phyloP scores from a whole-genome alignment of 257 asterid species.

The Ophiorrhiza pumila region DNA sequence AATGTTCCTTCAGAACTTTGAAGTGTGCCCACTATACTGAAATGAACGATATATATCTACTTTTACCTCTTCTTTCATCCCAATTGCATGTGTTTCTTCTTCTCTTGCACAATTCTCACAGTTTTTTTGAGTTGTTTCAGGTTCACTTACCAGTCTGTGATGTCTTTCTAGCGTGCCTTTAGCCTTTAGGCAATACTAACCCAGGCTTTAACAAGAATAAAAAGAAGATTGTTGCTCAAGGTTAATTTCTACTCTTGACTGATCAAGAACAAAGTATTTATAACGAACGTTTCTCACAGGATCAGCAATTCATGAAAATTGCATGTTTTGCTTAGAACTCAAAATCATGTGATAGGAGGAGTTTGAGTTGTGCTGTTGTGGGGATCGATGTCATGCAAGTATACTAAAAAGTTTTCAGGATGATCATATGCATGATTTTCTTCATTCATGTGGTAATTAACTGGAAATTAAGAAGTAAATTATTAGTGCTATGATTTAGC shows the following conservation, averaged over 20 bases:
- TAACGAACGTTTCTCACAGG: background rate
- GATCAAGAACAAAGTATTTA: background rate
- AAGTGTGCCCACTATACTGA: background rate
- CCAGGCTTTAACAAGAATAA: background rate
- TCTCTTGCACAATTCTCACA: constrained; percentile 6
- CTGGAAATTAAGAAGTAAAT: background rate
- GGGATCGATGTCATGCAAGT: too few relatives aligned
- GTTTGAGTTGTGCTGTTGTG: too few relatives aligned
- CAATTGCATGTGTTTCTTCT: background rate
- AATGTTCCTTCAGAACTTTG: background rate
- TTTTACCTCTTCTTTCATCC: background rate
- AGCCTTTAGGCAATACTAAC: background rate
- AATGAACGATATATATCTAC: background rate
- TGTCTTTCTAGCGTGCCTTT: background rate
- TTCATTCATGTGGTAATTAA: too few relatives aligned
- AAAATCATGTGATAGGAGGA: too few relatives aligned
- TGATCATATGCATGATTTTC: too few relatives aligned
- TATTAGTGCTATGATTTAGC: background rate
- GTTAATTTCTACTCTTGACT: constrained; percentile 1
- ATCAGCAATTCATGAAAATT: background rate
- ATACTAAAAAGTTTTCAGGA: too few relatives aligned
- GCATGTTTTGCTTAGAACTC: background rate
- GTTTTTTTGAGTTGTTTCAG: background rate
- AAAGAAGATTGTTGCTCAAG: background rate
- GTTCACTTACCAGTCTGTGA: background rate